Evolutionary conservation across 2,329 filamentous ascomycete genomes (phyloP).

Genomic region (Aspergillus persii): DNA sequence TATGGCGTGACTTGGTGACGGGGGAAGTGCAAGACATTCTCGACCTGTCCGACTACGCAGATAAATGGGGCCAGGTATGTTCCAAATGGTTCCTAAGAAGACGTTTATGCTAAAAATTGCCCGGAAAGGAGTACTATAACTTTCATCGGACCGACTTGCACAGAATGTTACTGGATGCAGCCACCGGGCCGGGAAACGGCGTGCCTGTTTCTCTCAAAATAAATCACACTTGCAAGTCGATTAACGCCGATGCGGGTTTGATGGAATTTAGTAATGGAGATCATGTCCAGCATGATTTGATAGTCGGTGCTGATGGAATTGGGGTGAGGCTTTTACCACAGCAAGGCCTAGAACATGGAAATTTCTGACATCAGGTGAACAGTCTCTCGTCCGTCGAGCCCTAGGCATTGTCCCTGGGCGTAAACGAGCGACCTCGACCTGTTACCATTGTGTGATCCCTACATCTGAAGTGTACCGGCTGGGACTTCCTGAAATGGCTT

Average conservation of each 20-base stretch:
- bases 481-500: slow-evolving; percentile 32
- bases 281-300: slow-evolving; percentile 17
- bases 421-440: slow-evolving; percentile 37
- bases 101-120: neutral
- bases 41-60: slow-evolving; percentile 28
- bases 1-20: slow-evolving; percentile 30
- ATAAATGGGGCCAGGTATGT: slow-evolving; percentile 20
- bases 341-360: neutral
- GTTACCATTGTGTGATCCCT: slow-evolving; percentile 28
- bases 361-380: neutral
- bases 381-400: slow-evolving; percentile 20
- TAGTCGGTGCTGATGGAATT: slow-evolving; percentile 27
- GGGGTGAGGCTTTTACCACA: slow-evolving; percentile 15
- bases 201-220: slow-evolving; percentile 17
- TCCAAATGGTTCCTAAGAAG: neutral
- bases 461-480: slow-evolving; percentile 23
- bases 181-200: slow-evolving; percentile 19
- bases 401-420: slow-evolving; percentile 33
- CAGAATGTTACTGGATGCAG: slow-evolving; percentile 22
- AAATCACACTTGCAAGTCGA: slow-evolving; percentile 19
- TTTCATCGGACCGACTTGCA: slow-evolving; percentile 30
- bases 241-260: slow-evolving; percentile 18
- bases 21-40: slow-evolving; percentile 25
- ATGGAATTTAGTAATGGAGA: slow-evolving; percentile 22
- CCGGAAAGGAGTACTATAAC: slow-evolving; percentile 24